A percentile compares a stretch with the other conserved stretches of the same genome.
Evolutionary conservation across 768 basidiomycete genomes (phyloP).

Genomic region (Tricholoma terreum): DNA sequence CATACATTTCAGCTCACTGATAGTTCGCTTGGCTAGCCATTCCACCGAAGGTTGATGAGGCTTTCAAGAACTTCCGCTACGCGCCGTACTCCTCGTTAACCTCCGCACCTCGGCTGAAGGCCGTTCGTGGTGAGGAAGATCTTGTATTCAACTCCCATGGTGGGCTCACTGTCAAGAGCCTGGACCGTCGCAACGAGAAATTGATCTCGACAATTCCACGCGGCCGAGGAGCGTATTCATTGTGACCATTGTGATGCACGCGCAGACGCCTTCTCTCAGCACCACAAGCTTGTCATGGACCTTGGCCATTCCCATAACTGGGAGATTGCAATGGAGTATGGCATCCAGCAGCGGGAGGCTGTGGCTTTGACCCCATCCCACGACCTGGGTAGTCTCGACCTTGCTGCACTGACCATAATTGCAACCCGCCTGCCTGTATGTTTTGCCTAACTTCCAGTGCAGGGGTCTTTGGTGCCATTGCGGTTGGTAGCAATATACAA

Average conservation of each 20-base stretch:
- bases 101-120: neutral
- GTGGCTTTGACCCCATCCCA: neutral
- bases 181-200: neutral
- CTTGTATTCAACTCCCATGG: neutral
- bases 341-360: neutral
- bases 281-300: neutral
- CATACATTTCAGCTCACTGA: too few species aligned
- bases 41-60: neutral
- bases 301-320: too few species aligned
- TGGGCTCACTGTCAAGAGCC: neutral
- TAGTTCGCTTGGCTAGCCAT: neutral
- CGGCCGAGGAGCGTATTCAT: neutral
- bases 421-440: neutral
- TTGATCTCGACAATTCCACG: neutral
- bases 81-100: neutral
- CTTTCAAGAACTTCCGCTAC: neutral
- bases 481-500: neutral
- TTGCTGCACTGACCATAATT: neutral
- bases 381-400: too few species aligned
- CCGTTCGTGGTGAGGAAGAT: neutral
- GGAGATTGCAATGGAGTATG: too few species aligned
- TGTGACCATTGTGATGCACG: neutral
- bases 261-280: neutral
- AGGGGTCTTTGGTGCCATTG: too few species aligned
- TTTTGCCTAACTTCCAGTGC: too few species aligned